These are phyloP conservation scores for Neurospora sp. DNA, from an alignment of 495 filamentous ascomycete genomes.

Conservation along the genomic window DNA sequence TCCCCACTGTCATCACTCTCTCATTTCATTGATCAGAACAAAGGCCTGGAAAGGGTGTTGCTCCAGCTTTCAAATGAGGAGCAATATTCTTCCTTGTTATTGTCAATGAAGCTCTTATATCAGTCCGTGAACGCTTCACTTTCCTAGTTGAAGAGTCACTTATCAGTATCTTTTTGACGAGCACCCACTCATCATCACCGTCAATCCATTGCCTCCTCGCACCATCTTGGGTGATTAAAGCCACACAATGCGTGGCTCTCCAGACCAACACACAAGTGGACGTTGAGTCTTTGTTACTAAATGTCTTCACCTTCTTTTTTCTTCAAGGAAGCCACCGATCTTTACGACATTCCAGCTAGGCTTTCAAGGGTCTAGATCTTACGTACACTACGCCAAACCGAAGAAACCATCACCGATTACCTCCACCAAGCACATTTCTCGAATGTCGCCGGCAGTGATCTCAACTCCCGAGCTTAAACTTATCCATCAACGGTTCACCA, in stretches of 20 bases:
- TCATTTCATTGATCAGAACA: neutral
- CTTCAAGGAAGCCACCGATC: no score
- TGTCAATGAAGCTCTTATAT: neutral
- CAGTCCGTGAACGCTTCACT: neutral
- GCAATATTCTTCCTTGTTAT: neutral
- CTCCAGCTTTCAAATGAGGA: neutral
- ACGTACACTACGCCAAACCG: no score
- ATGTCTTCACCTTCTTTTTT: neutral
- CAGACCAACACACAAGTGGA: neutral
- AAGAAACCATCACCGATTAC: no score
- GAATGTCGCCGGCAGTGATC: no score
- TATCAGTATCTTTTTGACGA: neutral
- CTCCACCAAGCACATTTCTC: no score
- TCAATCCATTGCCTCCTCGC: neutral
- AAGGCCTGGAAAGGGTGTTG: neutral
- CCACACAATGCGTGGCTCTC: neutral
- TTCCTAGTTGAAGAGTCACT: neutral
- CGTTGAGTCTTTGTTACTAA: neutral
- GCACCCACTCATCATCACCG: neutral
- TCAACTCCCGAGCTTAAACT: no score
- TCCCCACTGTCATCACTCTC: neutral
- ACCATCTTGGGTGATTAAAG: neutral
- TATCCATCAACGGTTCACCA: no score
- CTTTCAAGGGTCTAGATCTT: no score
- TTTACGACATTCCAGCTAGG: no score